These are phyloP conservation scores for Arthrobotrys musiformis DNA, from an alignment of 2,329 filamentous ascomycete species.

Conservation along the genomic window DNA sequence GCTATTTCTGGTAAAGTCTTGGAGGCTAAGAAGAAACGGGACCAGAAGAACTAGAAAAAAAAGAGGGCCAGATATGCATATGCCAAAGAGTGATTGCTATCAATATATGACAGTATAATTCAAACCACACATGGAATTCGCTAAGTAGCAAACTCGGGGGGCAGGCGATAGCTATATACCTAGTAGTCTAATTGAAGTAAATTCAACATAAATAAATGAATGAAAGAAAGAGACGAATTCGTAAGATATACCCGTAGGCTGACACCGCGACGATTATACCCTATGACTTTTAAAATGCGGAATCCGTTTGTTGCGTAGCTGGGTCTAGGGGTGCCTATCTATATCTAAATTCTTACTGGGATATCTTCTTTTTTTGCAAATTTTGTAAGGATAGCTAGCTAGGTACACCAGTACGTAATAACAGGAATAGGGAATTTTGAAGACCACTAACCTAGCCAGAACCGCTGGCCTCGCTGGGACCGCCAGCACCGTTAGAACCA, in stretches of 20 bases:
- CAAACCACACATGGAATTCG: background rate
- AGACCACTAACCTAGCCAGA: no score
- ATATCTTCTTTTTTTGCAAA: background rate
- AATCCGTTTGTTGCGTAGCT: background rate
- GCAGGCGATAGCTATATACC: background rate
- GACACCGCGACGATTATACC: no score
- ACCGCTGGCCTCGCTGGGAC: background rate
- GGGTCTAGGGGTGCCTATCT: background rate
- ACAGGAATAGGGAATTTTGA: background rate
- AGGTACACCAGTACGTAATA: background rate
- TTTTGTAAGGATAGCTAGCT: background rate
- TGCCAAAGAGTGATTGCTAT: background rate
- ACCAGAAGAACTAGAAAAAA: background rate
- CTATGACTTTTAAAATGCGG: background rate
- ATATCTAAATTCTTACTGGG: background rate
- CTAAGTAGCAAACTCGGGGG: background rate
- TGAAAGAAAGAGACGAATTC: background rate
- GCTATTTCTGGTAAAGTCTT: background rate
- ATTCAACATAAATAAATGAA: slow-evolving; percentile 3
- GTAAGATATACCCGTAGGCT: no score
- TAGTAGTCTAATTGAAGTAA: no score
- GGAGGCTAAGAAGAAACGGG: slow-evolving; percentile 4
- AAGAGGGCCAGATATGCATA: background rate
- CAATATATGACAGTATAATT: background rate
- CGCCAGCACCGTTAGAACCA: no score